Conservation (phyloP, 768 basidiomycete species). For the Steccherinum ochraceum region DNA sequence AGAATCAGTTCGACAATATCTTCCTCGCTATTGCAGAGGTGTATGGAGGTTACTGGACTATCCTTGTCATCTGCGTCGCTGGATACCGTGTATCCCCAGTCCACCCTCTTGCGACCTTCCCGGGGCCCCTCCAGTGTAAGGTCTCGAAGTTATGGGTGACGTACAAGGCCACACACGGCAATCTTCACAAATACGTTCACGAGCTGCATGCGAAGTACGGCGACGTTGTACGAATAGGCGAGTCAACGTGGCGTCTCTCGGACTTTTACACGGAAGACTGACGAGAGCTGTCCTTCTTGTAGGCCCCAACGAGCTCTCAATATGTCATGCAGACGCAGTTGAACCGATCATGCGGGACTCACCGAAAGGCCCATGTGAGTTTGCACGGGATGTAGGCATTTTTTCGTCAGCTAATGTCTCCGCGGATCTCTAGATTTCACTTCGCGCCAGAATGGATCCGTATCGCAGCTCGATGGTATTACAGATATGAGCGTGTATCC, state of each 20-base stretch:
- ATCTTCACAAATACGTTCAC: background rate
- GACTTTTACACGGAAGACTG: background rate
- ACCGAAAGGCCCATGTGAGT: slow-evolving; percentile 10
- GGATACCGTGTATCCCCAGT: slow-evolving; percentile 10
- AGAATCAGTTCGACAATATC: background rate
- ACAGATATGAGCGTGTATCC: slow-evolving; percentile 21
- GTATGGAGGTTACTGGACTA: background rate
- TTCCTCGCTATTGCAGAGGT: background rate
- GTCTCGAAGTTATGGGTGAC: slow-evolving; percentile 9
- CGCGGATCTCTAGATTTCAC: background rate
- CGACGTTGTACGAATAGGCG: background rate
- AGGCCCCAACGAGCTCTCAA: slow-evolving; percentile 7
- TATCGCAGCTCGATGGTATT: slow-evolving; percentile 8
- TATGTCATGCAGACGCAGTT: slow-evolving; percentile 1
- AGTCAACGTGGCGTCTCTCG: background rate
- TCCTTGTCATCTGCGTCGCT: background rate
- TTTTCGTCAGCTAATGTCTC: background rate
- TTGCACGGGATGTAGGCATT: background rate
- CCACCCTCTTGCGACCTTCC: slow-evolving; percentile 10
- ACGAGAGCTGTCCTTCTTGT: background rate
- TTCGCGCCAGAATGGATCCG: background rate
- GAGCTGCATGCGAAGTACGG: background rate
- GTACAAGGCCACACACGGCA: background rate
- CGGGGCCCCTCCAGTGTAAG: slow-evolving; percentile 11
- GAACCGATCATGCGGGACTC: background rate